A percentile compares a stretch with the other conserved stretches of the same genome.
Conservation (phyloP, 225 moss, liverwort and hornwort genomes). For the Polytrichum commune region DNA sequence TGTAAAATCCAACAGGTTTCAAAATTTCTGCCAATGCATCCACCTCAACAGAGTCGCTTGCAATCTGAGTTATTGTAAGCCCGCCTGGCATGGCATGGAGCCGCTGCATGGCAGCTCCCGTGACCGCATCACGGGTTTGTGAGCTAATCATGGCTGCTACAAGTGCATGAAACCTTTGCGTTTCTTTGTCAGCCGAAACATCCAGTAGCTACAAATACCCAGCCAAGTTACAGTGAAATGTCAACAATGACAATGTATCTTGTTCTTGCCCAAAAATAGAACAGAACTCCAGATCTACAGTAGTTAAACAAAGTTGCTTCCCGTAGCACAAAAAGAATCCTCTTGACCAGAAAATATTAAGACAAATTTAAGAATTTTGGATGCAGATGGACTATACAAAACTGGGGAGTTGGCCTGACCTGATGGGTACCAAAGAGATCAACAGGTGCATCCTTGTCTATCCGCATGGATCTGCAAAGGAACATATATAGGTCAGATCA, state of each 20-base stretch:
- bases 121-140: conserved; percentile 88
- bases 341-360: not conserved
- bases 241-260: not conserved
- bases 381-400: not conserved
- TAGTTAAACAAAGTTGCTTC: not conserved
- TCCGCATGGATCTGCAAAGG: conserved; percentile 67
- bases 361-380: not conserved
- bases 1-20: conserved; percentile 91
- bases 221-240: not conserved
- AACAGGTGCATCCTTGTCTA: conserved; percentile 78
- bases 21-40: conserved; percentile 65
- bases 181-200: conserved; percentile 50
- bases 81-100: conserved; percentile 76
- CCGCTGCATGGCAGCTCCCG: conserved; percentile 85
- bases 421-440: conserved; percentile 87
- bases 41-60: conserved; percentile 46
- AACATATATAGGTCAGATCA: no score
- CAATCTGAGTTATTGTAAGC: conserved; percentile 63
- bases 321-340: not conserved
- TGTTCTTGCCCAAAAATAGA: not conserved
- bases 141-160: conserved; percentile 94
- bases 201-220: conserved; percentile 55
- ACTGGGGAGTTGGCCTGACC: conserved; percentile 24
- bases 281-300: not conserved
- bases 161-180: conserved; percentile 78